Conservation (phyloP, 192 early-diverging fungal species). For the Irineochytrium annulatum region DNA sequence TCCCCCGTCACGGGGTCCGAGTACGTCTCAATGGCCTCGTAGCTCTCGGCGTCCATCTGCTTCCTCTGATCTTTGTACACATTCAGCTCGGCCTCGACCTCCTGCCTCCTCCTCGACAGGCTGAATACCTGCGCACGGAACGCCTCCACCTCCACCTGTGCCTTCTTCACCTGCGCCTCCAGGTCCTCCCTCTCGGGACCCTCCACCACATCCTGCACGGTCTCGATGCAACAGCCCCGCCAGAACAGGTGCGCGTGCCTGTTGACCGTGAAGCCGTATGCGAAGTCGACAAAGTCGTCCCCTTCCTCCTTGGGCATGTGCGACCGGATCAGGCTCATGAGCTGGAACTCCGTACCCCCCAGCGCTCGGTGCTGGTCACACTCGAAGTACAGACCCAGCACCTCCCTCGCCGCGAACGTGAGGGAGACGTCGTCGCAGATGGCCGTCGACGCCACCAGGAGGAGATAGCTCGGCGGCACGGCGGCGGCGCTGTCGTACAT, state of each 20-base stretch:
- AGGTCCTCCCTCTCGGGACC: slow-evolving; percentile 27
- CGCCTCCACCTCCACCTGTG: slow-evolving; percentile 25
- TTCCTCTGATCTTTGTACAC: slow-evolving; percentile 30
- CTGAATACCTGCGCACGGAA: slow-evolving; percentile 22
- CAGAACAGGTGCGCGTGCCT: slow-evolving; percentile 33
- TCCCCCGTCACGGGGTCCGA: slow-evolving; percentile 38
- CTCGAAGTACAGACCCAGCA: slow-evolving; percentile 33
- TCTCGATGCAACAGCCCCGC: slow-evolving; percentile 41
- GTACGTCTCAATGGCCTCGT: slow-evolving; percentile 17
- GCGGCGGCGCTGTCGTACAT: not conserved
- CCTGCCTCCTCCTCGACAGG: slow-evolving; percentile 31
- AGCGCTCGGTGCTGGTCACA: slow-evolving; percentile 6
- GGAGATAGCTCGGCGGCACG: slow-evolving; percentile 2
- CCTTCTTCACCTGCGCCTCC: slow-evolving; percentile 28
- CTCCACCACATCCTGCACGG: slow-evolving; percentile 37
- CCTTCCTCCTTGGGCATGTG: slow-evolving; percentile 28
- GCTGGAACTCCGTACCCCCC: not conserved
- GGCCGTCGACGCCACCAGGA: slow-evolving; percentile 23
- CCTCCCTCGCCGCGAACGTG: slow-evolving; percentile 26
- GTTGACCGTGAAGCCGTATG: slow-evolving; percentile 25
- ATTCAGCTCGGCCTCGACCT: slow-evolving; percentile 35
- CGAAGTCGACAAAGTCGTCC: slow-evolving; percentile 39
- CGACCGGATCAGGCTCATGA: slow-evolving; percentile 11
- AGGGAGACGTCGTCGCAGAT: slow-evolving; percentile 34
- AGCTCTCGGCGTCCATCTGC: slow-evolving; percentile 35